A percentile compares a stretch with the other conserved stretches of the same genome.
Evolutionary conservation across 768 basidiomycete genomes (phyloP).

Genomic region (Candolleomyces efflorescens): DNA sequence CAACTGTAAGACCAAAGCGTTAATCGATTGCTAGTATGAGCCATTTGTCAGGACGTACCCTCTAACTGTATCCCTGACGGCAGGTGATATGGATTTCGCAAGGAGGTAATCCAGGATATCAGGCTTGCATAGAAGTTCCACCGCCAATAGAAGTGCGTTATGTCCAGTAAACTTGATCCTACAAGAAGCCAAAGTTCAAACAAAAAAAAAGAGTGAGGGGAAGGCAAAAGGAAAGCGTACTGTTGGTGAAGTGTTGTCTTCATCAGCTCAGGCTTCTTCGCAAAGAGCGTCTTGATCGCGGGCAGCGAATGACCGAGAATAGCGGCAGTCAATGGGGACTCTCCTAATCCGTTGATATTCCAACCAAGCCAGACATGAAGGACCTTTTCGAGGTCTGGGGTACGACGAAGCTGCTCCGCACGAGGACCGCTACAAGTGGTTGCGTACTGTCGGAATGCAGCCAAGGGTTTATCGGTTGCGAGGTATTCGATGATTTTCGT

Average conservation of each 20-base stretch:
- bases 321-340: conserved; percentile 48
- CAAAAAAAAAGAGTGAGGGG: not conserved
- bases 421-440: conserved; percentile 35
- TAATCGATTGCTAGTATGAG: not conserved
- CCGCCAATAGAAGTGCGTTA: conserved; percentile 43
- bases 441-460: conserved; percentile 49
- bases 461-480: conserved; percentile 37
- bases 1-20: conserved; percentile 30
- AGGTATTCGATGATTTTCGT: conserved; percentile 44
- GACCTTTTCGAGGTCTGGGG: conserved; percentile 32
- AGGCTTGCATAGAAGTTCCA: conserved; percentile 19
- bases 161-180: conserved; percentile 45
- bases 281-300: conserved; percentile 40
- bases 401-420: conserved; percentile 38
- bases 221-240: conserved; percentile 24
- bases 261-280: conserved; percentile 39
- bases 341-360: conserved; percentile 40
- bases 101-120: conserved; percentile 49
- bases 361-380: conserved; percentile 53
- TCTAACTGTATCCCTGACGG: conserved; percentile 33
- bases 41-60: conserved; percentile 31
- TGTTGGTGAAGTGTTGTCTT: conserved; percentile 36
- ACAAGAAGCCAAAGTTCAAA: not conserved
- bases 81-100: conserved; percentile 39
- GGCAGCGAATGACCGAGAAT: conserved; percentile 33